These are phyloP conservation scores for Ophiosphaerella herpotricha DNA, from an alignment of 2,329 filamentous ascomycete genomes.

Conservation along the genomic window DNA sequence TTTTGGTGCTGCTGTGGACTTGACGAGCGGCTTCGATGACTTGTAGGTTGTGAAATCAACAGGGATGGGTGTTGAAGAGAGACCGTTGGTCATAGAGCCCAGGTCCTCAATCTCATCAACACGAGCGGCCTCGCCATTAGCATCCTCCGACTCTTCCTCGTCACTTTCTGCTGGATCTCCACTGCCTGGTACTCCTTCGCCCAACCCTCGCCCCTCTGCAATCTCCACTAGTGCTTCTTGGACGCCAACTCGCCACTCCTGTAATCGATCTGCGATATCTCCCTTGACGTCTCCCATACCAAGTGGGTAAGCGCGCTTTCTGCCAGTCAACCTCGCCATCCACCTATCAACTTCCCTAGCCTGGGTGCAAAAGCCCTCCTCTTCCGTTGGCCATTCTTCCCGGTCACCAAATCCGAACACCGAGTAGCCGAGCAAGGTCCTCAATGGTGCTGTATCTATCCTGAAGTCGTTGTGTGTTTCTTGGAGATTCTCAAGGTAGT, in stretches of 20 bases:
- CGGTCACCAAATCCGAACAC: constrained; percentile 93
- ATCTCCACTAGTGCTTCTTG: constrained; percentile 70
- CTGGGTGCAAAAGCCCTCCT: constrained; percentile 90
- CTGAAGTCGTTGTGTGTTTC: constrained; percentile 97
- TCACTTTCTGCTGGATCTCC: constrained; percentile 86
- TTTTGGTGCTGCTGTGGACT: constrained; percentile 61
- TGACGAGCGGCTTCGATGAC: constrained; percentile 50
- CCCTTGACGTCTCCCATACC: constrained; percentile 84
- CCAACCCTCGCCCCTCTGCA: constrained; percentile 57
- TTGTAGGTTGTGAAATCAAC: constrained; percentile 84
- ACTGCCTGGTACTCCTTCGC: constrained; percentile 74
- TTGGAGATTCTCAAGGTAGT: constrained; percentile 81
- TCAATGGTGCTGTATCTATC: constrained; percentile 85
- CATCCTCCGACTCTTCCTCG: constrained; percentile 61
- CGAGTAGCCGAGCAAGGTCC: constrained; percentile 78
- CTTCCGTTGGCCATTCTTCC: constrained; percentile 89
- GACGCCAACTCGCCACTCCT: constrained; percentile 79
- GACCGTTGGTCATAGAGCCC: constrained; percentile 63
- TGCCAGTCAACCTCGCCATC: constrained; percentile 92
- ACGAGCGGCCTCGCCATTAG: constrained; percentile 43
- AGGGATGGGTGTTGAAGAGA: constrained; percentile 60
- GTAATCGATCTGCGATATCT: constrained; percentile 68
- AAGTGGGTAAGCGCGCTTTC: constrained; percentile 85
- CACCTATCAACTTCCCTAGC: constrained; percentile 89
- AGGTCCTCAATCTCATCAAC: constrained; percentile 87